Evolutionary conservation across 225 moss, liverwort and hornwort genomes (phyloP), one percentile per base, ranked within the genome.

Genomic region (Ulota crispa): DNA sequence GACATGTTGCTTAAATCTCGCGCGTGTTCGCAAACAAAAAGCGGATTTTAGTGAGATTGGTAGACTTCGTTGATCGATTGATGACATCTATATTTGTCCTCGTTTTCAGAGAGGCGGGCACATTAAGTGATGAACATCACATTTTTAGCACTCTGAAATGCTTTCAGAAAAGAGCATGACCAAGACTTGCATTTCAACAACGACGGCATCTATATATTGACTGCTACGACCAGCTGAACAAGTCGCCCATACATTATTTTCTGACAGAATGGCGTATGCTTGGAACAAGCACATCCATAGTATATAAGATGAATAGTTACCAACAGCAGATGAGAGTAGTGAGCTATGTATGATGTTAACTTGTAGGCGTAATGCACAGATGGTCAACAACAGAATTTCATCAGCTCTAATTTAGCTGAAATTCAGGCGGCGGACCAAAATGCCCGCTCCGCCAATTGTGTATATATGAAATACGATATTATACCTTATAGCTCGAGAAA

Each of bases 361-460:
- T 65, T 19, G 26, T 45, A 32, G 65, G 43, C 30, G 28, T 57
- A 65, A 77, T 13, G 13, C 37, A 60, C 37, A 60, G 10, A 42
- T 54, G 42, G 24, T 13, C 19, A 16, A 77, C 9, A 57, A 9
- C 59, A 50, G 60, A 77, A 30, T 36, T 59, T 14, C 26, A 56
- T 66, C 50, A 52, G 72, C 72, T 39, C 47, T 5, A 27, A 28
- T 53, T 36, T 26, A 23, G 78, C 72, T 34, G 55, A 70, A 64
- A 74, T 18, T 21, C 0, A 50, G 79, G 83, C 75, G 86, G 83
- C 83, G 79, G 79, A 50, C 50, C 9, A 13, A 4, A 28, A 16
- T 39, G 64, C 76, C 83, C 70, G 79, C 86, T 76, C 86, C 47
- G 79, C 79, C 79, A 31, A n/a, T 76, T 45, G 34, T 56, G 15